Evolutionary conservation across 2,329 filamentous ascomycete genomes (phyloP).

Genomic region (Albophoma yamanashiensis): DNA sequence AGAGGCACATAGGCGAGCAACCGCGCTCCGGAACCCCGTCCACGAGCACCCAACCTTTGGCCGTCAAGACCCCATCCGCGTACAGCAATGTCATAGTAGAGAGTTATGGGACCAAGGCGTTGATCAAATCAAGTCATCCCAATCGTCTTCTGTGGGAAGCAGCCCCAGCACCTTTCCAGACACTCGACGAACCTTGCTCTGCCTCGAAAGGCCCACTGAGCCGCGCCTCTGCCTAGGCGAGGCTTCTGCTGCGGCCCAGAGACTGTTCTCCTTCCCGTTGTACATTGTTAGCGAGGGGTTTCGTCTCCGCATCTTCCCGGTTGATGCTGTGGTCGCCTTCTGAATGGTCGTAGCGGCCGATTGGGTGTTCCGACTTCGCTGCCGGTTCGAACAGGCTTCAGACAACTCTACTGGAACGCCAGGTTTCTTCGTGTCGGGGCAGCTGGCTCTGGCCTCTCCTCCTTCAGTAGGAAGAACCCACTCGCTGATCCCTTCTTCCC

Average conservation of each 20-base stretch:
- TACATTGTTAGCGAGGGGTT: background rate
- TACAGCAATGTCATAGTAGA: background rate
- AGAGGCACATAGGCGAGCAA: background rate
- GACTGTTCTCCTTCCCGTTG: background rate
- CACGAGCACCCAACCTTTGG: background rate
- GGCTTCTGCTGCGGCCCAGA: background rate
- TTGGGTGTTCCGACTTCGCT: background rate
- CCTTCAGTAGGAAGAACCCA: conserved; percentile 19
- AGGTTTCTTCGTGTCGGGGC: background rate
- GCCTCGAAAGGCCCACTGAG: background rate
- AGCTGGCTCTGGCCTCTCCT: background rate
- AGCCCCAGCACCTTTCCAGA: background rate
- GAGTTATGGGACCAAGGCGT: background rate
- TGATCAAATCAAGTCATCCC: conserved; percentile 9
- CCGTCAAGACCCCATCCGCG: background rate
- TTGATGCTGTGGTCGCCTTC: background rate
- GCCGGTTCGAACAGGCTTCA: background rate
- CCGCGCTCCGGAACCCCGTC: background rate
- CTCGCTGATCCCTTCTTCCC: conserved; percentile 30
- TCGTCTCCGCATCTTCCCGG: background rate
- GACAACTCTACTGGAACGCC: background rate
- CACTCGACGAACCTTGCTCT: background rate
- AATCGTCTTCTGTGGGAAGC: conserved; percentile 5
- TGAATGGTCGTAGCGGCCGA: background rate
- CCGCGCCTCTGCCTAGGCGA: background rate